Evolutionary conservation across 2,329 filamentous ascomycete species (phyloP).

Genomic region (Paracoccidioides lutzii): DNA sequence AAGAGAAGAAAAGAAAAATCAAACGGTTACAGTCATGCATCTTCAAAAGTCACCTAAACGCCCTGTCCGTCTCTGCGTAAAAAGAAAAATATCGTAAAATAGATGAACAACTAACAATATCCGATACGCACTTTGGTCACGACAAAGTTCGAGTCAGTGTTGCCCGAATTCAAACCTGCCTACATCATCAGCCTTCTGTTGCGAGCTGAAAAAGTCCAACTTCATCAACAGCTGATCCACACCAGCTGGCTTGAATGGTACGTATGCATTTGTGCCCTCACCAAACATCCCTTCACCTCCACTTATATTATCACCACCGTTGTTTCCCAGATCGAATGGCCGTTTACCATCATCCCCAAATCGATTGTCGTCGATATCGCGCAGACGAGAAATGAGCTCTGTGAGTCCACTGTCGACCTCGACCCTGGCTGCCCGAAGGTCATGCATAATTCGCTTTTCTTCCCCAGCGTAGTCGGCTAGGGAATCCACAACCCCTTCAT

Average conservation of each 20-base stretch:
- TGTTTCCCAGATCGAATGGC: constrained; percentile 20
- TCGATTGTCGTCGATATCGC: constrained; percentile 48
- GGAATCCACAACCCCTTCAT: constrained; percentile 68
- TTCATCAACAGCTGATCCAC: constrained; percentile 85
- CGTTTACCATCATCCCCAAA: constrained; percentile 28
- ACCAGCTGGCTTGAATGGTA: constrained; percentile 60
- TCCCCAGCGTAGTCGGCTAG: constrained; percentile 60
- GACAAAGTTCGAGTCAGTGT: not conserved
- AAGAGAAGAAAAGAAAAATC: too few relatives aligned
- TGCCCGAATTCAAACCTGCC: constrained; percentile 5
- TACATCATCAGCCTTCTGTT: constrained; percentile 3
- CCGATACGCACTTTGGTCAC: not conserved
- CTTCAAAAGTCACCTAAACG: too few relatives aligned
- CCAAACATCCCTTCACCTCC: constrained; percentile 21
- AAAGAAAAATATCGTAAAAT: not conserved
- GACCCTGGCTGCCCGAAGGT: constrained; percentile 51
- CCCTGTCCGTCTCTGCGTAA: too few relatives aligned
- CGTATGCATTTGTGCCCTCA: constrained; percentile 39
- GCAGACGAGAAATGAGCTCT: constrained; percentile 42
- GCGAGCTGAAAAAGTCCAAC: constrained; percentile 48
- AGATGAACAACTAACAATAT: not conserved
- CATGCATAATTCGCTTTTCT: constrained; percentile 52
- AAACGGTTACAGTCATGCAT: too few relatives aligned
- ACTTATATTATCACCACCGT: constrained; percentile 18
- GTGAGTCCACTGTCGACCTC: constrained; percentile 56